Evolutionary conservation across 768 basidiomycete species (phyloP), one percentile per base, ranked within the genome.

Genomic region (Neoboletus brunneissimus): DNA sequence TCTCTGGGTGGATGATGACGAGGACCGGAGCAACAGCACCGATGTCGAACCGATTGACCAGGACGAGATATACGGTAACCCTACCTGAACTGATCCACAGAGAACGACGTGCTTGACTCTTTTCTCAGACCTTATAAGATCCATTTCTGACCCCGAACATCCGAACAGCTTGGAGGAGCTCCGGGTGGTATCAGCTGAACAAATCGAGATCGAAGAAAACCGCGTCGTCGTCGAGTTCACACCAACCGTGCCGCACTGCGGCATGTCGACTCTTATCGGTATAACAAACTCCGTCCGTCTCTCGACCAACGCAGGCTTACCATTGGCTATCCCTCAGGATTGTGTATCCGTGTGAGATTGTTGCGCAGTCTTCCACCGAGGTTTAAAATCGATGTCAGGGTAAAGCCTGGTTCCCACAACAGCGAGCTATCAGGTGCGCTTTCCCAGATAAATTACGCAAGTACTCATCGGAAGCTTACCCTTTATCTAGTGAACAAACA

Each of bases 241-340:
- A 6, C 96, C 97, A 4, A 98, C 97, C 0, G 92, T 97, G 16
- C 96, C 97, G 11, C 95, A 98, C 67, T 98, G 96, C 60, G 94
- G 94, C 48, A 94, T 94, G 92, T 95, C 94, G 11, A 98, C 95
- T 3, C 76, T 98, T 50, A 98, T 99, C 54, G 96, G 95, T 90
- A 62, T 35, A 7, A 22, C 38, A 0, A n/a, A 20, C 13, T 11
- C 20, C 23, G 50, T 47, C 51, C 34, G 46, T 48, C 47, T 47
- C 40, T n/a, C 23, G 48, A 20, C 20, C 13, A 5, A 8, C 41
- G 38, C 51, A 44, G 22, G 48, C 41, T 59, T 34, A 59, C 15
- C 1, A 23, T n/a, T 4, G 2, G 34, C 13, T 22, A 16, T 54
- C 10, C 22, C 5, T 31, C 51, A 35, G 95, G 96, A 25, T 79